Percentiles rank a stretch among this genome's conserved stretches.
These are phyloP conservation scores for Cajanus cajan DNA, from an alignment of 306 rosid genomes.

Conservation along the genomic window DNA sequence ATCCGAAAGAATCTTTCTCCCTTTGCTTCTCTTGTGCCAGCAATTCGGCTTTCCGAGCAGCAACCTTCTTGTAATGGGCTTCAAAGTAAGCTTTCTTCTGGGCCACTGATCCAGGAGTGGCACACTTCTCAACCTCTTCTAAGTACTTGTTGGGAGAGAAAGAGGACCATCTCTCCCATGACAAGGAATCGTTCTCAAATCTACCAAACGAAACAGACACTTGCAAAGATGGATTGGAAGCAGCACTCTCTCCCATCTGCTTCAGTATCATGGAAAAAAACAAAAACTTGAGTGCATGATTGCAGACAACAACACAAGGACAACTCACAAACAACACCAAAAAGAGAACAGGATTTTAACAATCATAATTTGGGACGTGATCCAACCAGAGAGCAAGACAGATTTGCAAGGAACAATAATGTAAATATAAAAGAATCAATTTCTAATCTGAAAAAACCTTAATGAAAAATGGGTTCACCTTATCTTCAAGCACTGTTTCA, in stretches of 20 bases:
- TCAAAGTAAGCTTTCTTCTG: conserved; percentile 93
- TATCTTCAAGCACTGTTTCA: conserved; percentile 46
- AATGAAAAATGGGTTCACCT: conserved; percentile 53
- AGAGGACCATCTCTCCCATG: conserved; percentile 98
- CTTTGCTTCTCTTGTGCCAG: conserved; percentile 61
- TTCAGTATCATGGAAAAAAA: conserved; percentile 25
- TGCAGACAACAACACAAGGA: conserved; percentile 34
- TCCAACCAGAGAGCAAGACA: conserved; percentile 18
- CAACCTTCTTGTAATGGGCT: conserved; percentile 93
- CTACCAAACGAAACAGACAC: conserved; percentile 93
- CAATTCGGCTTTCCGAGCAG: conserved; percentile 82
- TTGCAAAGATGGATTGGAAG: conserved; percentile 61
- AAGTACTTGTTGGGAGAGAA: conserved; percentile 90
- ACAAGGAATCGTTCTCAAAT: conserved; percentile 84
- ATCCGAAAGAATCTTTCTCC: conserved; percentile 39
- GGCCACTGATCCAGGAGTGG: conserved; percentile 96
- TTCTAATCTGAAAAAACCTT: conserved; percentile 14
- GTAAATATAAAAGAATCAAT: conserved; percentile 7
- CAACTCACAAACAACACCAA: conserved; percentile 33
- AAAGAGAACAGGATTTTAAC: conserved; percentile 22
- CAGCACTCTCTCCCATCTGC: conserved; percentile 71
- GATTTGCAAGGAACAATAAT: conserved; percentile 25
- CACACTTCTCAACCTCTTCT: conserved; percentile 96
- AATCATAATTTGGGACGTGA: conserved; percentile 10
- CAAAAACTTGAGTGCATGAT: conserved; percentile 36